These are phyloP conservation scores for Rubroboletus satanas DNA, from an alignment of 768 basidiomycete species.

Conservation along the genomic window DNA sequence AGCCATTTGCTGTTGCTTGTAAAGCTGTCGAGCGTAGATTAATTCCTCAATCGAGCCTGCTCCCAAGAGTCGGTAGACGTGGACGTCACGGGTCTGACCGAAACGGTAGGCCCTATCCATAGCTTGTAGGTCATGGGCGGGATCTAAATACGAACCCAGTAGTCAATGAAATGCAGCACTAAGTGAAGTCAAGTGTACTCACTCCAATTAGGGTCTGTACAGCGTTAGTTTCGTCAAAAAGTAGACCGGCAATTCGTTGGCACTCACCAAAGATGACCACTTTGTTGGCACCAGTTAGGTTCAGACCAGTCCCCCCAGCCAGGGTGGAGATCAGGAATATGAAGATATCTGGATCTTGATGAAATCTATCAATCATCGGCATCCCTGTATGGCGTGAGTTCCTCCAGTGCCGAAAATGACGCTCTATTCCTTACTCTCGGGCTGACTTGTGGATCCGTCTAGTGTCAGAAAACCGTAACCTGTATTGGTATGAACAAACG, in stretches of 20 bases:
- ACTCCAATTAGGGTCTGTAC: constrained; percentile 92
- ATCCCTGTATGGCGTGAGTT: constrained; percentile 50
- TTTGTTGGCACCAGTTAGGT: constrained; percentile 89
- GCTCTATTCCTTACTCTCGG: constrained; percentile 51
- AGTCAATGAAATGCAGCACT: neutral
- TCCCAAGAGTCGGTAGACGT: constrained; percentile 77
- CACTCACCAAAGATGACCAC: constrained; percentile 82
- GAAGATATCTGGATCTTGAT: constrained; percentile 66
- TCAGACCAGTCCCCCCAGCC: constrained; percentile 89
- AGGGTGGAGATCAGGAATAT: constrained; percentile 87
- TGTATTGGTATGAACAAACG: constrained; percentile 16
- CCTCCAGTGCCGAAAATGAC: neutral
- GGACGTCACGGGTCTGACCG: constrained; percentile 82
- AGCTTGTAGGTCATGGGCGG: constrained; percentile 91
- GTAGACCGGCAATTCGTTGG: neutral
- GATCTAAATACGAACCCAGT: constrained; percentile 53
- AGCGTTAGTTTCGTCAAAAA: neutral
- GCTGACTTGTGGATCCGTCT: constrained; percentile 71
- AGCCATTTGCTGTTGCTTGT: constrained; percentile 93
- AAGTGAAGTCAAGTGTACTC: constrained; percentile 35
- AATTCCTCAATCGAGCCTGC: constrained; percentile 87
- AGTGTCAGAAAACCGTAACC: constrained; percentile 66
- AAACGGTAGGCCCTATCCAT: constrained; percentile 86
- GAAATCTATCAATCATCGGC: constrained; percentile 82
- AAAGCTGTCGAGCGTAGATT: constrained; percentile 85